Base-by-base conservation (phyloP, 2,329 filamentous ascomycete species). In the Daldinia eschscholtzii region DNA sequence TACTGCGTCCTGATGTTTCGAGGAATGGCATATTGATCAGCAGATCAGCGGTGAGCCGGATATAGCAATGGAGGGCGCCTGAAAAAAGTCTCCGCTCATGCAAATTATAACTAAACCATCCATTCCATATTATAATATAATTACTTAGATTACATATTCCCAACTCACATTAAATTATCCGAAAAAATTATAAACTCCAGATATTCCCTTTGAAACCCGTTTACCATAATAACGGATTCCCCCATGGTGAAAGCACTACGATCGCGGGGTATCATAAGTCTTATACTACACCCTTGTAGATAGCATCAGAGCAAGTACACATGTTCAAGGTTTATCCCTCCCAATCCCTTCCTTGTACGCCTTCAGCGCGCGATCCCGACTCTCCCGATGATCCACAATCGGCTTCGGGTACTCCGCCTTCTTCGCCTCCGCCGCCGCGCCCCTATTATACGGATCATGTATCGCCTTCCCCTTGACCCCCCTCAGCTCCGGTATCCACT, bases 401-500 rank as follows among this genome's bases (percentile, higher is more conserved):
- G 88, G 88, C 78, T 84, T 83, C 0, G 93, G 93, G 77, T 97
- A 97, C 0, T 91, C 91, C 6, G 83, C 85, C 80, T 86, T 90
- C 80, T 86, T 85, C 6, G 89, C 92, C 70, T 86, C 79, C 9
- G 80, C 80, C 1, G 79, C 86, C 0, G 85, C 89, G 0, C 91
- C 90, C 55, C 90, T 85, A 1, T 83, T 87, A 78, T 94, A 95
- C 0, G 94, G 94, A 71, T 94, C 93, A 78, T 97, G 93, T 3
- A 97, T 88, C 7, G 89, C 91, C 70, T 89, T 90, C 0, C 88
- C 90, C 73, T 87, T 77, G 2, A 95, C 80, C 0, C 80, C 85
- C 28, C 81, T 84, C 67, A 97, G 81, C 80, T 97, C 94, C 0
- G 90, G 90, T 7, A 97, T 84, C 93, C 93, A 97, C 66, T 88